Evolutionary conservation across 768 basidiomycete genomes (phyloP), one percentile per base, ranked within the genome.

Genomic region (Cystofilobasidium macerans): DNA sequence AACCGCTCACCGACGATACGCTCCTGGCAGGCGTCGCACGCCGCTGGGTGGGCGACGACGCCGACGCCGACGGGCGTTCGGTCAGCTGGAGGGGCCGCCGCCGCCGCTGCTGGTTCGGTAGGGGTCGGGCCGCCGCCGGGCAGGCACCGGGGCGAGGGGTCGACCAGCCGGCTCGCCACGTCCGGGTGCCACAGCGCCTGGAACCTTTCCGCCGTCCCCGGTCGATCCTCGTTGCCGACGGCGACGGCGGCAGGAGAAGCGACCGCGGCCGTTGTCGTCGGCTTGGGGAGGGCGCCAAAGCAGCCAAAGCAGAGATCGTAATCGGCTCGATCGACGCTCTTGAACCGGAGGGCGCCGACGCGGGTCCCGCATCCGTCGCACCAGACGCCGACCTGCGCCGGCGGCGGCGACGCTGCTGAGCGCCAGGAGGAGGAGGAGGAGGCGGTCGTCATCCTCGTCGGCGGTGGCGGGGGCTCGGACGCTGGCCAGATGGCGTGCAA

Each of bases 1-100:
- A 83, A 91, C 53, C 90, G 83, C 53, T 79, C 78, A 2, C 89
- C 90, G 32, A 75, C 70, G 70, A 93, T 87, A 2, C 78, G 74
- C 0, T 83, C 84, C 69, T 86, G 84, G 71, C 90, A 93, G 30
- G 90, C 73, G 73, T 92, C 82, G 76, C 90, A 93, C 13, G 75
- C 80, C 8, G 88, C 87, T 68, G 76, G 73, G 73, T 92, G 89
- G 20, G 45, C 61, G n/a, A 24, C 14, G 32, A 48, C n/a, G 33
- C 36, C 38, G n/a, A n/a, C n/a, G n/a, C n/a, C n/a, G n/a, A n/a
- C n/a, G n/a, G n/a, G n/a, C n/a, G n/a, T n/a, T n/a, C n/a, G n/a
- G n/a, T n/a, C n/a, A n/a, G 30, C n/a, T 24, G 24, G 30, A 9
- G 30, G 9, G 51, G 51, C 51, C 22, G 54, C 8, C 11, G 28